Conservation (phyloP, 352 stramenopile species). For the Lagenidium giganteum region DNA sequence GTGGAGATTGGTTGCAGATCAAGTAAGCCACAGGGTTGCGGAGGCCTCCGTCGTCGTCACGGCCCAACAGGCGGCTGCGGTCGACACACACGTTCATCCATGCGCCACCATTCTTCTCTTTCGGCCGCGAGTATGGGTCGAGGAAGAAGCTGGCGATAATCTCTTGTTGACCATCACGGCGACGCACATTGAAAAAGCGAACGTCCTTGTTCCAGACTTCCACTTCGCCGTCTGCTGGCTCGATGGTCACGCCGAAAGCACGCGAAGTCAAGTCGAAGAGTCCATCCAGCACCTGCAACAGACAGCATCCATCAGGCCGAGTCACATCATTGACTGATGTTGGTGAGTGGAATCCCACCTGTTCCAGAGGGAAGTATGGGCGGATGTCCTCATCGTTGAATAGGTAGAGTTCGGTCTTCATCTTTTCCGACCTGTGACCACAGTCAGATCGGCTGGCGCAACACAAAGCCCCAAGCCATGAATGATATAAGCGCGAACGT, state of each 20-base stretch:
- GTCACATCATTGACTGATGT: too few species aligned
- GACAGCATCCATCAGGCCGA: conserved; percentile 4
- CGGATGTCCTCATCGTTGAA: conserved; percentile 97
- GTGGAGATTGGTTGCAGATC: conserved; percentile 97
- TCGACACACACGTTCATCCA: conserved; percentile 98
- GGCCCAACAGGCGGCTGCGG: conserved; percentile 84
- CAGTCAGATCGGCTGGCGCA: not conserved
- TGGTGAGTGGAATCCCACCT: too few species aligned
- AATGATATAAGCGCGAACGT: conserved; percentile 4
- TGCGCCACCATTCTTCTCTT: conserved; percentile 96
- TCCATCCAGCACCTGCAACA: conserved; percentile 76
- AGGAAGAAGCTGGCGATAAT: conserved; percentile 96
- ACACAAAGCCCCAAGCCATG: too few species aligned
- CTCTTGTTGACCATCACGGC: conserved; percentile 63
- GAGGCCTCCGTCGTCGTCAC: conserved; percentile 38
- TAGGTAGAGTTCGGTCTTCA: conserved; percentile 94
- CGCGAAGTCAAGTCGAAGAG: conserved; percentile 93
- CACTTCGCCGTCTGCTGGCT: conserved; percentile 54
- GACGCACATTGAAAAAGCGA: conserved; percentile 93
- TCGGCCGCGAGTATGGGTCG: conserved; percentile 95
- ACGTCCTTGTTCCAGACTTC: conserved; percentile 95
- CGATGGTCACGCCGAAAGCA: conserved; percentile 95
- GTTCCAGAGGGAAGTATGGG: conserved; percentile 95
- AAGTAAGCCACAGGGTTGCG: conserved; percentile 96
- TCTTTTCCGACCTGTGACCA: conserved; percentile 77